phyloP scores from a whole-genome alignment of 2,329 filamentous ascomycete species.

The Huntiella omanensis region DNA sequence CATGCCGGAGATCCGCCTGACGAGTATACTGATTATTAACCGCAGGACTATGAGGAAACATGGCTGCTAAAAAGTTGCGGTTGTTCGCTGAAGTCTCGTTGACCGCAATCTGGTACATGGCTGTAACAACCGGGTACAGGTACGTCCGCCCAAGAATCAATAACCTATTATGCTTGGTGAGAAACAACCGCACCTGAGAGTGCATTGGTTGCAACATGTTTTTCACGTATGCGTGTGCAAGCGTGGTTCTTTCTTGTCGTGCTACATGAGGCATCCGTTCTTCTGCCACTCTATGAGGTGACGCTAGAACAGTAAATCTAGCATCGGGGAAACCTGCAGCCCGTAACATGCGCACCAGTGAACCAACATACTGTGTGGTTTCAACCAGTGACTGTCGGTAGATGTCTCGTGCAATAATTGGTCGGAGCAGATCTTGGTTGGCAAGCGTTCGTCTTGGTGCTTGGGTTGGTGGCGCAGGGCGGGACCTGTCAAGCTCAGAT shows the following conservation, averaged over 20 bases:
- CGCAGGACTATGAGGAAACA: conserved; percentile 23
- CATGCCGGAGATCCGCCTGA: conserved; percentile 25
- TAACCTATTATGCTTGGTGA: conserved; percentile 26
- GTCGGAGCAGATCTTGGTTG: conserved; percentile 30
- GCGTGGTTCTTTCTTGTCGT: conserved; percentile 23
- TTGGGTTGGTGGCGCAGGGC: conserved; percentile 27
- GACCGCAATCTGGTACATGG: conserved; percentile 22
- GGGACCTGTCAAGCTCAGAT: conserved; percentile 50
- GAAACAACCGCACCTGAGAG: conserved; percentile 24
- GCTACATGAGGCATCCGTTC: conserved; percentile 17
- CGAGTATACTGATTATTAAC: conserved; percentile 23
- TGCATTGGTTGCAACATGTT: conserved; percentile 12
- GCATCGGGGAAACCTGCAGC: conserved; percentile 25
- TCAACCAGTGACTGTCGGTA: conserved; percentile 24
- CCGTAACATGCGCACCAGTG: conserved; percentile 25
- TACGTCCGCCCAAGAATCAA: conserved; percentile 27
- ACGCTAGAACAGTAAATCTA: conserved; percentile 24
- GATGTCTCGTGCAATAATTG: conserved; percentile 30
- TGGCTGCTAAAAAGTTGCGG: conserved; percentile 18
- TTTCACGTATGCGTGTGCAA: conserved; percentile 19
- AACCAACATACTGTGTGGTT: conserved; percentile 24
- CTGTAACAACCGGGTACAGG: conserved; percentile 25
- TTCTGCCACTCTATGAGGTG: conserved; percentile 16
- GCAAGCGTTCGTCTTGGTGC: conserved; percentile 21
- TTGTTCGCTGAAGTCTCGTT: conserved; percentile 6